Percentiles rank a stretch among this genome's conserved stretches.
These are phyloP conservation scores for Colletotrichum navitas DNA, from an alignment of 2,329 filamentous ascomycete genomes.

Conservation along the genomic window DNA sequence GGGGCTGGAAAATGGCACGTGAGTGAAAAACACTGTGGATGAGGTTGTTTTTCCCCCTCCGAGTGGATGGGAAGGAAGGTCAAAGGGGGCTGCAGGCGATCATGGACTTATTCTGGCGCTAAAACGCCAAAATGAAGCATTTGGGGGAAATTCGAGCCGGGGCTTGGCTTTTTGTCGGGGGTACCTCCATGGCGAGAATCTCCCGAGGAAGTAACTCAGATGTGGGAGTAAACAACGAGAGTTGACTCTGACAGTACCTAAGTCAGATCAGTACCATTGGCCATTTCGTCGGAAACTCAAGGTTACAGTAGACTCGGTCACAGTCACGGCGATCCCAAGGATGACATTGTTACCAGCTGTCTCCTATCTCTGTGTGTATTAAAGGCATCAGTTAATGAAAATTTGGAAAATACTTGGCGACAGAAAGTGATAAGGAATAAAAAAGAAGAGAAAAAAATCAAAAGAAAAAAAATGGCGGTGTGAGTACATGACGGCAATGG, in stretches of 20 bases:
- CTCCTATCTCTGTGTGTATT: neutral
- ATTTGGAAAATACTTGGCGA: neutral
- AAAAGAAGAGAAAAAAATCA: neutral
- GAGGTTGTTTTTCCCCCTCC: too few relatives aligned
- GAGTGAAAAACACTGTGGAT: too few relatives aligned
- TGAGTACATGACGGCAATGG: neutral
- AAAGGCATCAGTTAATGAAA: neutral
- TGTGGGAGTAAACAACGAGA: too few relatives aligned
- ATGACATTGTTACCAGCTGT: neutral
- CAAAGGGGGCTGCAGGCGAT: conserved; percentile 9
- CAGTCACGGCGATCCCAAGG: neutral
- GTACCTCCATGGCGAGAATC: neutral
- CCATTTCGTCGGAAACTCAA: conserved; percentile 24
- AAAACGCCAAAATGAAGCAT: conserved; percentile 12
- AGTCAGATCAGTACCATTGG: neutral
- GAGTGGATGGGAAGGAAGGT: too few relatives aligned
- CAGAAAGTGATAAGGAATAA: neutral
- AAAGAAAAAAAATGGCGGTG: neutral
- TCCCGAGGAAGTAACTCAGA: neutral
- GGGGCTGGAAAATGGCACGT: neutral
- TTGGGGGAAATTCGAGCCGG: conserved; percentile 15
- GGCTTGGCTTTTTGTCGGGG: conserved; percentile 19
- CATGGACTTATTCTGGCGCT: conserved; percentile 3
- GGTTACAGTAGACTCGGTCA: neutral
- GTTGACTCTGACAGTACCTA: too few relatives aligned